Evolutionary conservation across 176 grass and related monocot genomes (phyloP).

Genomic region (Rhynchospora pubera): DNA sequence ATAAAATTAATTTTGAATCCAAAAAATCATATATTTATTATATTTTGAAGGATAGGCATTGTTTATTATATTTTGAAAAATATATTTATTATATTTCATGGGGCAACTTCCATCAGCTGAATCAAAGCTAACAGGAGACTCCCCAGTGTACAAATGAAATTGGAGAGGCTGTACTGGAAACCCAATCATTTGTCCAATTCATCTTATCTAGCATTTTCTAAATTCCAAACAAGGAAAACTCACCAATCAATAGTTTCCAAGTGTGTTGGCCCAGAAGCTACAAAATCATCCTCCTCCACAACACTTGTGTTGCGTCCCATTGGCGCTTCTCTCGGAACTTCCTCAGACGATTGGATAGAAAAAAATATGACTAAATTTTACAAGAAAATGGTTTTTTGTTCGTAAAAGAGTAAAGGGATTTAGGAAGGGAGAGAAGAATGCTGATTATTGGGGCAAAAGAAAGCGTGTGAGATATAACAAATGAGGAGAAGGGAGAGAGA

Average conservation of each 20-base stretch:
- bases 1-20: not conserved
- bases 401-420: not conserved
- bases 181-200: not conserved
- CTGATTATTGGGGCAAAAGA: constrained; percentile 5
- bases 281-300: constrained; percentile 10
- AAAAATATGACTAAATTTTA: not conserved
- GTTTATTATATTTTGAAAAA: no score
- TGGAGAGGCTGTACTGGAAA: not conserved
- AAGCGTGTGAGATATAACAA: constrained; percentile 4
- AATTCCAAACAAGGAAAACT: not conserved
- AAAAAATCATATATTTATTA: not conserved
- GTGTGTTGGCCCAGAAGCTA: constrained; percentile 11
- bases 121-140: not conserved
- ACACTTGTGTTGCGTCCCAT: constrained; percentile 6
- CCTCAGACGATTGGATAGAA: not conserved
- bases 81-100: no score
- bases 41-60: not conserved
- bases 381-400: constrained; percentile 5
- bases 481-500: no score
- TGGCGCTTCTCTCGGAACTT: not conserved
- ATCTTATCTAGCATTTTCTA: not conserved
- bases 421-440: not conserved
- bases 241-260: constrained; percentile 21
- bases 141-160: not conserved
- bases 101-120: not conserved